Evolutionary conservation across 2,329 filamentous ascomycete species (phyloP).

Genomic region (Lecanosticta acicola): DNA sequence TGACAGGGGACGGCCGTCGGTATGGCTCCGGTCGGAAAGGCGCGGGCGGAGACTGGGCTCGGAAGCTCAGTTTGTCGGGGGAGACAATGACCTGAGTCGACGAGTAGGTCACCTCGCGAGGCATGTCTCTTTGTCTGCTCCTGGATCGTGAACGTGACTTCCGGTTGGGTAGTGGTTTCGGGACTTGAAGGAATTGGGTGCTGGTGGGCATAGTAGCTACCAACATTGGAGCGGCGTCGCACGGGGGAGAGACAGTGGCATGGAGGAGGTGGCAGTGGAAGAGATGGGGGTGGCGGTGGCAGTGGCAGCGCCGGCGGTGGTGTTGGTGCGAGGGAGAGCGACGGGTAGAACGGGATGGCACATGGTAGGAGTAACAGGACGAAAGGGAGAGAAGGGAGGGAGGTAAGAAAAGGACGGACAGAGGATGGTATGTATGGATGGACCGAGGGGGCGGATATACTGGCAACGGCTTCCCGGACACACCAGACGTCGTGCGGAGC

Average conservation of each 20-base stretch:
- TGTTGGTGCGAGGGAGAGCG: not conserved
- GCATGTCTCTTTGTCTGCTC: conserved; percentile 22
- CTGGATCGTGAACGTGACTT: conserved; percentile 31
- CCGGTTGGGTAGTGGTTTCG: conserved; percentile 30
- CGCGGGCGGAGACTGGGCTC: conserved; percentile 14
- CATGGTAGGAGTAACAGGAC: not conserved
- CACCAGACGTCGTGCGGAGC: too few species aligned
- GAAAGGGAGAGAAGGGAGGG: not conserved
- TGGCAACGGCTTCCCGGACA: too few species aligned
- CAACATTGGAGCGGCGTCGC: conserved; percentile 12
- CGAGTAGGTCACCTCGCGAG: conserved; percentile 21
- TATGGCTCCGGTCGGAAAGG: conserved; percentile 19
- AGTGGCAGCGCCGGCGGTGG: not conserved
- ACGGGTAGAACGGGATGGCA: not conserved
- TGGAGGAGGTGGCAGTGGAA: not conserved
- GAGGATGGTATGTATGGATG: too few species aligned
- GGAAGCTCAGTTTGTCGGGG: conserved; percentile 22
- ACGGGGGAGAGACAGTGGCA: not conserved
- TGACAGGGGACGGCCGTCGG: conserved; percentile 5
- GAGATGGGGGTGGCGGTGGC: conserved; percentile 1
- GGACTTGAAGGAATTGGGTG: conserved; percentile 35
- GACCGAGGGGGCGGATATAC: too few species aligned
- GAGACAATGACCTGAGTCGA: conserved; percentile 22
- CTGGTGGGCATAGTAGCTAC: conserved; percentile 16
- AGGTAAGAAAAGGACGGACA: too few species aligned